Evolutionary conservation across 192 early-diverging fungal genomes (phyloP), one percentile per base, ranked within the genome.

Genomic region (Backusella mclennaniae): DNA sequence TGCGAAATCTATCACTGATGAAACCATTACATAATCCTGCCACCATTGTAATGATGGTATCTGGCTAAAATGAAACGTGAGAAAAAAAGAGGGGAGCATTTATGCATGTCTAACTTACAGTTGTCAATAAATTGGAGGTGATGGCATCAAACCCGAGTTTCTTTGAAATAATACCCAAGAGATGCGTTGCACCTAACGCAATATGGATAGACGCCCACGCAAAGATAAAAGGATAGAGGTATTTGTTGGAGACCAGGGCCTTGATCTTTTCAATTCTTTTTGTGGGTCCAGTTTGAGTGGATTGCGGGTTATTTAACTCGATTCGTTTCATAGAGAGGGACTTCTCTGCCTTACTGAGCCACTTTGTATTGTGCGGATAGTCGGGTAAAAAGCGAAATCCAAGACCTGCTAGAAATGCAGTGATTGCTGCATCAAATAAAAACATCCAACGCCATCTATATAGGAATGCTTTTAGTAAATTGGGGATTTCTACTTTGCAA

Each of bases 361-460:
- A 83, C 17, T 19, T 49, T 0, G 82, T 83, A n/a, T 74, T 83
- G 19, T 52, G 44, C 4, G 82, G 82, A 29, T 83, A 83, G 39
- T 83, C 82, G 31, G 82, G 82, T 66, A 83, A 56, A 44, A 53
- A 74, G 39, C 74, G 21, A 38, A 77, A 77, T 0, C 82, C 82
- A 33, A 80, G 66, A n/a, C 52, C n/a, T 9, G 78, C 71, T 33
- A 83, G 68, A 14, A 77, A 36, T 4, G 53, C 33, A 14, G 82
- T 83, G 17, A 83, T 52, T 29, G 36, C 23, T 6, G 75, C 82
- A 59, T 83, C 82, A 75, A 83, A 77, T 12, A 83, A 35, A 67
- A 83, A 83, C 68, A 79, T 79, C 82, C 82, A 83, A 3, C 82
- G 71, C 82, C 82, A 83, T 19, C 80, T 39, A 39, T 39, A 67